Evolutionary conservation across 805 yeast species (phyloP), one percentile per base, ranked within the genome.

Genomic region (Yamadazyma akitaensis): DNA sequence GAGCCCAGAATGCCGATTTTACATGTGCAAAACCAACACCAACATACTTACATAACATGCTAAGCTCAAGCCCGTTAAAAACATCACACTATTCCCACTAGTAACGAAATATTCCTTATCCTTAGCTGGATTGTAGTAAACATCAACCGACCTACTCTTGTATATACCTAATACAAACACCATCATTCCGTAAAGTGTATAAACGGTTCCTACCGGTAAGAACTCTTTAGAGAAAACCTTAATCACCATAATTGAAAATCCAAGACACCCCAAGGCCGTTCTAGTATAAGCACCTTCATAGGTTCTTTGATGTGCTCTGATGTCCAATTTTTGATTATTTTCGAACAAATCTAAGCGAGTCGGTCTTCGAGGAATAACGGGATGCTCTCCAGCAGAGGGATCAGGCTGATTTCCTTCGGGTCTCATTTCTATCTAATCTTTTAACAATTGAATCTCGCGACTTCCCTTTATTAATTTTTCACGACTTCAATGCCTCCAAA

Each of bases 281-380:
- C 96, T 64, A 21, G 84, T 72, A 58, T 88, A 87, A 1, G 95
- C 91, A 0, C 95, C 96, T 58, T 87, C 94, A 57, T 85, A 87
- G 0, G 95, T 87, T 47, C 96, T 64, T 63, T 87, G 94, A 55
- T 84, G 85, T 0, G 92, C 94, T 54, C 84, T 53, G 2, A 79
- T 70, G 51, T 79, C 84, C 21, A 79, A 61, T 53, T 74, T 72
- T 44, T 68, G 69, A 6, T 61, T 63, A 33, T 71, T 61, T 3
- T 76, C 64, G 5, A 75, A 63, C 13, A 68, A 58, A 39, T 70
- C 71, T 11, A 72, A 53, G 17, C 66, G 42, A 0, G 74, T 66
- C 5, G 70, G 68, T 6, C 57, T 50, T 28, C 72, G 50, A 14
- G 37, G 5, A 4, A 33, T 33, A 21, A 21, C 24, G 4, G 24